phyloP scores from a whole-genome alignment of 306 rosid genomes.

The Acacia confusa region DNA sequence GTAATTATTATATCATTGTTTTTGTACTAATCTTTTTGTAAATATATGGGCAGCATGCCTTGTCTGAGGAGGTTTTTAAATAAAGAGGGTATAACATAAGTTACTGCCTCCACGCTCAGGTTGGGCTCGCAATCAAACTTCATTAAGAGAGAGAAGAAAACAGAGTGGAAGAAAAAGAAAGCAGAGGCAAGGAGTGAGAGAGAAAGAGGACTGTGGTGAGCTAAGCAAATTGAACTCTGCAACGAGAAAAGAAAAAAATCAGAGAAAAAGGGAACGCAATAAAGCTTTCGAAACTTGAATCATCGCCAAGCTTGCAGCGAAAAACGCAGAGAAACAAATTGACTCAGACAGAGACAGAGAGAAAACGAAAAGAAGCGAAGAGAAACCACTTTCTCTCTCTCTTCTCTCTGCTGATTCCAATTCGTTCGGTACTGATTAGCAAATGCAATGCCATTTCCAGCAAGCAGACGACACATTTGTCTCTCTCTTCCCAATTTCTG shows the following conservation, averaged over 20 bases:
- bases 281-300: not conserved
- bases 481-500: not conserved
- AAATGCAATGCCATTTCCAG: conserved; percentile 19
- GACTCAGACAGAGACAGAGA: not conserved
- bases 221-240: not conserved
- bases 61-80: not conserved
- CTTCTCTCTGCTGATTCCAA: not conserved
- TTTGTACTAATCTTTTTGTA: not conserved
- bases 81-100: not conserved
- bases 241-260: not conserved
- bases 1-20: not conserved
- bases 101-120: not conserved
- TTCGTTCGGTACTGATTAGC: not conserved
- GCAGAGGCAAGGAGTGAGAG: not conserved
- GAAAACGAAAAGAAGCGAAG: not conserved
- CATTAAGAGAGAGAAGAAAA: conserved; percentile 1
- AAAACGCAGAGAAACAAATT: not conserved
- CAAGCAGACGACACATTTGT: not conserved
- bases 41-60: not conserved
- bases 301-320: not conserved
- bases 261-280: not conserved
- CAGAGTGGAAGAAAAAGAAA: not conserved
- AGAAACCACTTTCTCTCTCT: not conserved
- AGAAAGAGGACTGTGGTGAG: not conserved
- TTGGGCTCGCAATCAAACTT: not conserved